Conservation (phyloP, 805 yeast genomes). For the Pichia insulana region DNA sequence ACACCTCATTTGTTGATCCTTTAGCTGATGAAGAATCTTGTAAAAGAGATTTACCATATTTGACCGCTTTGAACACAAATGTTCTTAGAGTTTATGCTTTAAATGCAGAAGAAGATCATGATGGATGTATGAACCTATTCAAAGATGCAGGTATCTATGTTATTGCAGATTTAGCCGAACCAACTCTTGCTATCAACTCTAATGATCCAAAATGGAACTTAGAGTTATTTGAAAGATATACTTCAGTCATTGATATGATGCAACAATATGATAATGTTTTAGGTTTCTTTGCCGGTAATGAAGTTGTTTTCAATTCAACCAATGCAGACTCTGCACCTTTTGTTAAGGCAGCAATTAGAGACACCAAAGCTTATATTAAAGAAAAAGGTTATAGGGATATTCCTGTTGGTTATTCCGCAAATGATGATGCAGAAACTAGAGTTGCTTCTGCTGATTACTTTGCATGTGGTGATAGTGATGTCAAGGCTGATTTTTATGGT, state of each 20-base stretch:
- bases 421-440: constrained; percentile 64
- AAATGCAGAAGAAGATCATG: constrained; percentile 54
- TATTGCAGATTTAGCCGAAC: constrained; percentile 71
- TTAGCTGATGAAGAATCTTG: constrained; percentile 55
- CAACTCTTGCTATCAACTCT: constrained; percentile 55
- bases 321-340: constrained; percentile 73
- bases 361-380: constrained; percentile 57
- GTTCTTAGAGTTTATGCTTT: constrained; percentile 71
- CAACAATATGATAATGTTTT: constrained; percentile 61
- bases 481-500: constrained; percentile 74
- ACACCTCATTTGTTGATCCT: constrained; percentile 54
- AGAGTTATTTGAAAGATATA: constrained; percentile 58
- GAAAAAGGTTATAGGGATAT: constrained; percentile 65
- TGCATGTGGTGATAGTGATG: constrained; percentile 60
- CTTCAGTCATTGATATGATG: constrained; percentile 59
- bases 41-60: constrained; percentile 66
- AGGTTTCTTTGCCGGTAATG: constrained; percentile 84
- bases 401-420: constrained; percentile 79
- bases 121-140: constrained; percentile 57
- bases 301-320: constrained; percentile 58
- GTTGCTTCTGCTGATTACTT: constrained; percentile 64
- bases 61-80: constrained; percentile 56
- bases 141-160: constrained; percentile 73
- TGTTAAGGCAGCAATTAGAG: constrained; percentile 79
- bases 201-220: constrained; percentile 54